These are phyloP conservation scores for Didymella pinodella DNA, from an alignment of 2,329 filamentous ascomycete genomes.

Conservation along the genomic window DNA sequence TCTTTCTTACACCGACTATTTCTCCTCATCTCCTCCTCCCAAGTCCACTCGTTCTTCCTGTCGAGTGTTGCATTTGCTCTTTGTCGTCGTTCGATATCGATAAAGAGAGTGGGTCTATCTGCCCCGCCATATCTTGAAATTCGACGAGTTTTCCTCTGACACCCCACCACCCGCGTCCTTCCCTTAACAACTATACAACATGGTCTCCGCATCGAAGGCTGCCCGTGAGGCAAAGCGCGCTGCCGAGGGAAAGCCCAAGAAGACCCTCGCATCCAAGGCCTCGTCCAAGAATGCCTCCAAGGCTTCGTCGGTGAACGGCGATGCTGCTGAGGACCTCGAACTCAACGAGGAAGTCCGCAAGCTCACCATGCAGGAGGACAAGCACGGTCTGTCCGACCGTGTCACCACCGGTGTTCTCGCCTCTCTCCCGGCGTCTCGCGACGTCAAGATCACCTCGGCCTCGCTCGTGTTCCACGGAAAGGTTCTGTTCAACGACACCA, in stretches of 20 bases:
- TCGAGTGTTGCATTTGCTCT: slow-evolving; percentile 19
- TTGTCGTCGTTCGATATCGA: slow-evolving; percentile 26
- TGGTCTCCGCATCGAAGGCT: slow-evolving; percentile 75
- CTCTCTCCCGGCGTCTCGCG: slow-evolving; percentile 83
- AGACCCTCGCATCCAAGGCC: slow-evolving; percentile 76
- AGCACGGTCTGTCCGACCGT: slow-evolving; percentile 93
- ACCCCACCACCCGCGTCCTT: slow-evolving; percentile 29
- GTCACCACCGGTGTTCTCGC: slow-evolving; percentile 97
- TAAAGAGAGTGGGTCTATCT: slow-evolving; percentile 26
- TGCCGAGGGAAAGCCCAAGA: slow-evolving; percentile 75
- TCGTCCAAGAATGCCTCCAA: slow-evolving; percentile 68
- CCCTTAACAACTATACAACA: slow-evolving; percentile 48
- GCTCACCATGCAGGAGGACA: slow-evolving; percentile 91
- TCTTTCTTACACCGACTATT: slow-evolving; percentile 12
- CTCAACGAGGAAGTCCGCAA: slow-evolving; percentile 82
- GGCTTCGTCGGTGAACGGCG: slow-evolving; percentile 73
- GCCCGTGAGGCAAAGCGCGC: slow-evolving; percentile 72
- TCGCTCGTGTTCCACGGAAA: slow-evolving; percentile 97
- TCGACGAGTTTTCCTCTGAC: slow-evolving; percentile 30
- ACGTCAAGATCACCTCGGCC: slow-evolving; percentile 95
- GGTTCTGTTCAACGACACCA: slow-evolving; percentile 93
- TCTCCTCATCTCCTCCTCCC: slow-evolving; percentile 14
- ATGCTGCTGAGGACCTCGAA: slow-evolving; percentile 73
- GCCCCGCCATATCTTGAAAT: slow-evolving; percentile 24
- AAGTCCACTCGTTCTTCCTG: slow-evolving; percentile 20